phyloP scores from a whole-genome alignment of 2,329 filamentous ascomycete genomes.

The Fusarium zealandicum region DNA sequence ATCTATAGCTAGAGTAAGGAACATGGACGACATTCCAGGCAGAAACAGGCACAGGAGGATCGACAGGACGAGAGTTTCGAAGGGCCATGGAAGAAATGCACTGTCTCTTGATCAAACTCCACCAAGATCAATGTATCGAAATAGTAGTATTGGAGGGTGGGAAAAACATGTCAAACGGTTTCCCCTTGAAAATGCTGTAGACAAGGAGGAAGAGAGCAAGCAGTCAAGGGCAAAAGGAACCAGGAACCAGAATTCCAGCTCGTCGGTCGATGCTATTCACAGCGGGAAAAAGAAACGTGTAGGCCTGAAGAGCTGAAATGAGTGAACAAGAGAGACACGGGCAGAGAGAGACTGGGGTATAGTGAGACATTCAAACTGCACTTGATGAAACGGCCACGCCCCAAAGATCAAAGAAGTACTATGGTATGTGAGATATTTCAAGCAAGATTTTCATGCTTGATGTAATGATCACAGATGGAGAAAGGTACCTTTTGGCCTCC shows the following conservation, averaged over 20 bases:
- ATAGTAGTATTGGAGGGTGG: not conserved
- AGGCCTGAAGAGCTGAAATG: no score
- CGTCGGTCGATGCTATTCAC: constrained; percentile 10
- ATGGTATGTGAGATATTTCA: constrained; percentile 8
- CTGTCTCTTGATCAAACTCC: constrained; percentile 20
- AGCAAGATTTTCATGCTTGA: not conserved
- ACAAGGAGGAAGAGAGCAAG: not conserved
- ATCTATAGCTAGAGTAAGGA: constrained; percentile 11
- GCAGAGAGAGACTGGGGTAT: constrained; percentile 14
- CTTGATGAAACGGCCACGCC: constrained; percentile 9
- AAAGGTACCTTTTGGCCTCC: not conserved
- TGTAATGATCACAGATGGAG: constrained; percentile 1
- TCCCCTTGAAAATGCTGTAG: not conserved
- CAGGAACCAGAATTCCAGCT: constrained; percentile 1
- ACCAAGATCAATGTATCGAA: not conserved
- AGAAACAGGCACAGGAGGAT: constrained; percentile 14
- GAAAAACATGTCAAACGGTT: not conserved
- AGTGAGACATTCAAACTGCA: constrained; percentile 29
- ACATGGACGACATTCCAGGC: constrained; percentile 22
- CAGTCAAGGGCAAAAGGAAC: not conserved
- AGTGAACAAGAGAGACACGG: constrained; percentile 21
- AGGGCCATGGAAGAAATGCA: constrained; percentile 1
- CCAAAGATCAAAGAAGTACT: not conserved
- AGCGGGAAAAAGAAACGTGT: constrained; percentile 16
- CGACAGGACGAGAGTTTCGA: constrained; percentile 9